Percentiles rank a stretch among this genome's conserved stretches.
phyloP scores from a whole-genome alignment of 345 rosid species.

The Arabidopsis thaliana region TAIR10.1 NC_003070.9:9951001-9951500 shows the following conservation, averaged over 20 bases:
- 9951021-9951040: conserved; percentile 42
- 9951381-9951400: too few relatives aligned
- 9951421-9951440: background rate
- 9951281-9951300: too few relatives aligned
- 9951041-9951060: conserved; percentile 39
- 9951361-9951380: background rate
- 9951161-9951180: too few relatives aligned
- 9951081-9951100: background rate
- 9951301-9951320: background rate
- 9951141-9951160: background rate
- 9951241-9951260: too few relatives aligned
- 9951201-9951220: too few relatives aligned
- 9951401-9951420: background rate
- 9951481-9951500: background rate
- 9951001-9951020: conserved; percentile 38
- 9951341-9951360: background rate
- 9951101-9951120: background rate
- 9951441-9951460: background rate
- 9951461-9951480: background rate
- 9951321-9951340: background rate
- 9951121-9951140: background rate
- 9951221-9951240: too few relatives aligned
- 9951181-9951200: too few relatives aligned
- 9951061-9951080: conserved; percentile 2
- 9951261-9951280: too few relatives aligned